Percentiles rank a stretch among this genome's conserved stretches.
phyloP scores from a whole-genome alignment of 805 yeast genomes.

The Candida manassasensis region DNA sequence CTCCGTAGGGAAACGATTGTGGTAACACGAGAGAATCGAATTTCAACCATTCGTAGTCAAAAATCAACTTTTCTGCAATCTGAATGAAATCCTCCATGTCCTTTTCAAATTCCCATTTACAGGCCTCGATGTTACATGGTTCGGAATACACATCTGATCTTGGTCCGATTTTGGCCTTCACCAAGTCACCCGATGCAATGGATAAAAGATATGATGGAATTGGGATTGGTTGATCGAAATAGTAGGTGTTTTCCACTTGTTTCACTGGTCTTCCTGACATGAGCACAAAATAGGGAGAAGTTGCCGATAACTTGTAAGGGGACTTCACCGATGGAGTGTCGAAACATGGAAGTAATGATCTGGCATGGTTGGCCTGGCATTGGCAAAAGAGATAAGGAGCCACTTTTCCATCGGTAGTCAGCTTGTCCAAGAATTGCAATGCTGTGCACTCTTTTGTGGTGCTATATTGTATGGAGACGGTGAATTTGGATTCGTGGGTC shows the following conservation, averaged over 20 bases:
- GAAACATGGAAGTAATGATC: constrained; percentile 83
- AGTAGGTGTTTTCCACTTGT: constrained; percentile 12
- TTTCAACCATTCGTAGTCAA: constrained; percentile 78
- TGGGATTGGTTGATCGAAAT: constrained; percentile 70
- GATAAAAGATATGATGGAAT: constrained; percentile 83
- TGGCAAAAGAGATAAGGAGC: constrained; percentile 79
- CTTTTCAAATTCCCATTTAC: constrained; percentile 73
- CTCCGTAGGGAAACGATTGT: constrained; percentile 78
- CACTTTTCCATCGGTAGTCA: constrained; percentile 67
- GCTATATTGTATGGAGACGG: constrained; percentile 45
- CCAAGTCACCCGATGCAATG: constrained; percentile 78
- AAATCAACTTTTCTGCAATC: constrained; percentile 72
- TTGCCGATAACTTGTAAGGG: constrained; percentile 51
- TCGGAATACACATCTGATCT: constrained; percentile 80
- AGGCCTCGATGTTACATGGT: constrained; percentile 59
- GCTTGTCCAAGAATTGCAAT: constrained; percentile 75
- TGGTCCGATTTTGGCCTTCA: constrained; percentile 70
- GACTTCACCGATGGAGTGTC: constrained; percentile 87
- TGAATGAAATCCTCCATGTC: constrained; percentile 78
- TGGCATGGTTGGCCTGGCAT: constrained; percentile 87
- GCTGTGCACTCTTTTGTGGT: constrained; percentile 81
- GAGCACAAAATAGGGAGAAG: constrained; percentile 63
- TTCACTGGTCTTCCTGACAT: constrained; percentile 60
- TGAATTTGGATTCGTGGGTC: background rate
- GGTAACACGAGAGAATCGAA: constrained; percentile 82